Conservation (phyloP, 1,284 basidiomycete genomes). For the Cutaneotrichosporon spelunceum region DNA sequence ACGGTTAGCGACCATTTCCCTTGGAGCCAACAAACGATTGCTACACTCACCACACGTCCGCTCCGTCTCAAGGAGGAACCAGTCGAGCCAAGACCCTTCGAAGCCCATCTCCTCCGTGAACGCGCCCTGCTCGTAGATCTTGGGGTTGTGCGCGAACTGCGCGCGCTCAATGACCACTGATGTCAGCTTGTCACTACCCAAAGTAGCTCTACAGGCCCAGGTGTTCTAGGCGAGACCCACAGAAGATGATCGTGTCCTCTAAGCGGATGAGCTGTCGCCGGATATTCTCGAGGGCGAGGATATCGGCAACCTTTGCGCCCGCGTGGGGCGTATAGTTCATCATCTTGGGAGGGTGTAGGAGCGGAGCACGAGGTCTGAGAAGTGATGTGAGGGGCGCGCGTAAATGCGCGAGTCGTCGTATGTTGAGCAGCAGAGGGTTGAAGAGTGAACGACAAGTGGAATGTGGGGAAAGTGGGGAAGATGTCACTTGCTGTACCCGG, state of each 20-base stretch:
- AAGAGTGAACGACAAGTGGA: background rate
- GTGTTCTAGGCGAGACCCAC: constrained; percentile 29
- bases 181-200: background rate
- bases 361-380: background rate
- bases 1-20: constrained; percentile 8
- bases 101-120: constrained; percentile 72
- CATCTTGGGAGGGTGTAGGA: background rate
- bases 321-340: constrained; percentile 50
- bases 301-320: constrained; percentile 63
- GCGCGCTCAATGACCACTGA: constrained; percentile 86
- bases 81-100: constrained; percentile 86
- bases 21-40: too few relatives aligned
- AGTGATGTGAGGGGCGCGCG: background rate
- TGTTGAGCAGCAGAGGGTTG: background rate
- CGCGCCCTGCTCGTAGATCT: constrained; percentile 76
- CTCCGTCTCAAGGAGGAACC: constrained; percentile 95
- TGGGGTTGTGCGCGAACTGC: constrained; percentile 91
- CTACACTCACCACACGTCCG: constrained; percentile 78
- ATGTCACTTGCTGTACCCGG: background rate
- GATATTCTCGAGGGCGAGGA: constrained; percentile 80
- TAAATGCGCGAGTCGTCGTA: background rate
- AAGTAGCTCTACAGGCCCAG: background rate
- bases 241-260: constrained; percentile 97
- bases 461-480: background rate
- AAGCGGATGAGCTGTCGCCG: constrained; percentile 80